Percentiles rank a stretch among this genome's conserved stretches.
phyloP scores from a whole-genome alignment of 371 early-diverging fungal species.

The Rhizopus microsporus region DNA sequence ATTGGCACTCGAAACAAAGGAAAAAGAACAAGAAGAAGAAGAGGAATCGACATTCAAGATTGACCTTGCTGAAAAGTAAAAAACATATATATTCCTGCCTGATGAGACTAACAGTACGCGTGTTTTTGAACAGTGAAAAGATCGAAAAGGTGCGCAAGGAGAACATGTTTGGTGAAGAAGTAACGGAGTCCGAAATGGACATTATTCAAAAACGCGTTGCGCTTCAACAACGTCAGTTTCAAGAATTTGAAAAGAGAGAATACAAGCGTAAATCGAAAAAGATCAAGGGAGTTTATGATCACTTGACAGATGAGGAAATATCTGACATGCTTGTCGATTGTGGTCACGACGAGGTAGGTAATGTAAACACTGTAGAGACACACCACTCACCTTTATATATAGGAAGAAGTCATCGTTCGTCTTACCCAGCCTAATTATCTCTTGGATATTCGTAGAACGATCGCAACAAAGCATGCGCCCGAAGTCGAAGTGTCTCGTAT shows the following conservation, averaged over 20 bases:
- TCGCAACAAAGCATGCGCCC: slow-evolving; percentile 62
- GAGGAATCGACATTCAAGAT: slow-evolving; percentile 21
- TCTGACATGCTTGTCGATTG: slow-evolving; percentile 75
- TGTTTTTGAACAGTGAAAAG: slow-evolving; percentile 54
- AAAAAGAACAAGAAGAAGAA: slow-evolving; percentile 15
- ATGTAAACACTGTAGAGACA: neutral
- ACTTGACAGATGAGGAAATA: slow-evolving; percentile 81
- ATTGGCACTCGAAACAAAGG: neutral
- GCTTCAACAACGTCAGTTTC: slow-evolving; percentile 81
- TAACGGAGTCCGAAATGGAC: slow-evolving; percentile 82
- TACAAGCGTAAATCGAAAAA: slow-evolving; percentile 70
- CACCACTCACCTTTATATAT: neutral
- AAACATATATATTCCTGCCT: neutral
- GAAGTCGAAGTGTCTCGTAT: slow-evolving; percentile 30
- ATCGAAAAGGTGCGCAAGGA: slow-evolving; percentile 84
- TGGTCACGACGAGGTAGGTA: slow-evolving; percentile 73
- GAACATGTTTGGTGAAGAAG: slow-evolving; percentile 81
- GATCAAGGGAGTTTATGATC: slow-evolving; percentile 71
- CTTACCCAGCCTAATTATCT: slow-evolving; percentile 75
- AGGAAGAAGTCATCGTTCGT: slow-evolving; percentile 75
- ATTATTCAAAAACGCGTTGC: slow-evolving; percentile 88
- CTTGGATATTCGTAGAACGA: slow-evolving; percentile 64
- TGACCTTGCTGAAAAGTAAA: slow-evolving; percentile 29
- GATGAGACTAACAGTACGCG: neutral
- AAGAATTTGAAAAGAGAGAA: slow-evolving; percentile 77